Evolutionary conservation across 1,284 basidiomycete genomes (phyloP).

Genomic region (Sanghuangporus weigelae): DNA sequence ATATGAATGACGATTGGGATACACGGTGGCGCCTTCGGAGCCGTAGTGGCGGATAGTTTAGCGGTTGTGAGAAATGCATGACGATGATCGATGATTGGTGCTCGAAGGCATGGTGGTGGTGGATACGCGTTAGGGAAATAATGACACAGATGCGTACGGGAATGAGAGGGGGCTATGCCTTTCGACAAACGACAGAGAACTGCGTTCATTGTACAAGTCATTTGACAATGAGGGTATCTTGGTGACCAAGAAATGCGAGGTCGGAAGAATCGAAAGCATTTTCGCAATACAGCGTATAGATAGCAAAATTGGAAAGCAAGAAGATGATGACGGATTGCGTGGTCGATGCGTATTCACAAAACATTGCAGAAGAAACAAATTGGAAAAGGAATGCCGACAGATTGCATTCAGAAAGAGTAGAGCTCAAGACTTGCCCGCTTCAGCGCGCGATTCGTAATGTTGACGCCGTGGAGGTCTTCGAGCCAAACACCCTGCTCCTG

Average conservation of each 20-base stretch:
- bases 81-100: neutral
- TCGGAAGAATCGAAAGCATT: neutral
- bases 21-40: slow-evolving; percentile 25
- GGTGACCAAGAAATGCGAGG: neutral
- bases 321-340: neutral
- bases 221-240: neutral
- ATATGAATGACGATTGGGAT: neutral
- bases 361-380: neutral
- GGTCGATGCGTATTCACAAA: neutral
- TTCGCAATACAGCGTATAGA: neutral
- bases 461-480: slow-evolving; percentile 47
- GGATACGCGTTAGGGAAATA: neutral
- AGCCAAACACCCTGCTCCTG: slow-evolving; percentile 45
- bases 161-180: neutral
- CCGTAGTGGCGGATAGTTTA: neutral
- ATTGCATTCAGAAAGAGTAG: neutral
- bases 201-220: neutral
- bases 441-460: slow-evolving; percentile 16
- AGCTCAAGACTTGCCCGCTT: slow-evolving; percentile 17
- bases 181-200: neutral
- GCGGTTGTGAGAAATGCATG: neutral
- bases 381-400: neutral
- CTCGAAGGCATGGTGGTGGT: neutral
- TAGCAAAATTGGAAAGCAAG: neutral
- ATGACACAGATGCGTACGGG: neutral